Evolutionary conservation across 306 rosid genomes (phyloP).

Genomic region (Delonix regia): DNA sequence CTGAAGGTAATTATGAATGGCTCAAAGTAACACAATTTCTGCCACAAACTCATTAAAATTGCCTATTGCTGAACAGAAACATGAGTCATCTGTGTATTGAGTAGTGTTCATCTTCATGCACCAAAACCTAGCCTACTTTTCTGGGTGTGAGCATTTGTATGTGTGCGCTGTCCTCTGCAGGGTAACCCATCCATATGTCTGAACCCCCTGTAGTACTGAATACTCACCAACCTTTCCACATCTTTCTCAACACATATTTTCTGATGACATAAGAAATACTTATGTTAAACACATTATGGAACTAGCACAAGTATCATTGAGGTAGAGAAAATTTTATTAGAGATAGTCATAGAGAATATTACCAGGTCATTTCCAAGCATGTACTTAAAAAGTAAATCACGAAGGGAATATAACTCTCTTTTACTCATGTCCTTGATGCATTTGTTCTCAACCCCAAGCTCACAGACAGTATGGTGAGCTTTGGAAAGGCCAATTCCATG

Average conservation of each 20-base stretch:
- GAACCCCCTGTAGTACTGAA: conserved; percentile 66
- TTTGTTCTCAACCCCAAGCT: conserved; percentile 68
- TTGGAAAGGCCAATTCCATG: conserved; percentile 70
- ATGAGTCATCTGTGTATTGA: conserved; percentile 32
- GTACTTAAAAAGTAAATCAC: conserved; percentile 67
- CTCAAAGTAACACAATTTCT: not conserved
- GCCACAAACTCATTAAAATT: conserved; percentile 33
- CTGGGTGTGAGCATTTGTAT: conserved; percentile 65
- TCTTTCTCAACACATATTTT: conserved; percentile 52
- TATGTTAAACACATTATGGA: conserved; percentile 13
- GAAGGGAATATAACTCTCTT: conserved; percentile 60
- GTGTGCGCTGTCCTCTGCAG: conserved; percentile 72
- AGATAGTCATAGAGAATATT: not conserved
- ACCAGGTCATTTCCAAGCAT: conserved; percentile 72
- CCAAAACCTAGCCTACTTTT: conserved; percentile 42
- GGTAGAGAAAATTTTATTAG: not conserved
- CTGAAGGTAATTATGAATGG: conserved; percentile 5
- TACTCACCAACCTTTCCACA: conserved; percentile 50
- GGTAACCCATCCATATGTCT: conserved; percentile 60
- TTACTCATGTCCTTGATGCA: conserved; percentile 68
- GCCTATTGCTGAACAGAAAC: no score
- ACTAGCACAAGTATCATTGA: not conserved
- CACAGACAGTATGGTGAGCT: conserved; percentile 64
- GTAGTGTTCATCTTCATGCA: conserved; percentile 38
- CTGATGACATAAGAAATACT: conserved; percentile 38